Conservation (phyloP, 805 yeast species). For the Myxozyma sirexii region DNA sequence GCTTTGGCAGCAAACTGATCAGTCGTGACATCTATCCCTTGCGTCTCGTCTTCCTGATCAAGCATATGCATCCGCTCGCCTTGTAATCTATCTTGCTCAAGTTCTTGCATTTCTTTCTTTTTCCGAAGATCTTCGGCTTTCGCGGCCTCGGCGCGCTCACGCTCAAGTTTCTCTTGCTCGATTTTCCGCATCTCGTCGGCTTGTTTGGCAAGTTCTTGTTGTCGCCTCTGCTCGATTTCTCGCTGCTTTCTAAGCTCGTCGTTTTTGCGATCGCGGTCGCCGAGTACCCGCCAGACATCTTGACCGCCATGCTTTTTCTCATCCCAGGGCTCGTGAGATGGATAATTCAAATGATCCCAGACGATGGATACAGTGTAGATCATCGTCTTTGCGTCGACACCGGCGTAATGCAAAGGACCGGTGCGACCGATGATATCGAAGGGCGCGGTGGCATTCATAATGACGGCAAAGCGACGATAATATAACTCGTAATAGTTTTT, state of each 20-base stretch:
- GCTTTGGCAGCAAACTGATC: not conserved
- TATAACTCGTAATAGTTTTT: constrained; percentile 12
- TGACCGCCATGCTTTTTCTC: constrained; percentile 21
- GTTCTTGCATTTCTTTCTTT: not conserved
- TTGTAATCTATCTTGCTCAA: not conserved
- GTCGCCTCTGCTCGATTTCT: not conserved
- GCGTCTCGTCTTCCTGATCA: not conserved
- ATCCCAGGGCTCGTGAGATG: constrained; percentile 19
- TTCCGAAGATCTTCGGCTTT: not conserved
- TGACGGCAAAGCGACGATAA: constrained; percentile 18
- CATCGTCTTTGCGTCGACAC: constrained; percentile 17
- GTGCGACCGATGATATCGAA: constrained; percentile 28
- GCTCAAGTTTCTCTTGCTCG: not conserved
- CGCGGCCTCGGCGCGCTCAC: not conserved
- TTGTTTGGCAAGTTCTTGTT: not conserved
- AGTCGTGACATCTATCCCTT: not conserved
- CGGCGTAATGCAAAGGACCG: constrained; percentile 16
- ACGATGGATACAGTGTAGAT: constrained; percentile 22
- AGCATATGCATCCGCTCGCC: not conserved
- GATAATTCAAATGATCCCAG: constrained; percentile 17
- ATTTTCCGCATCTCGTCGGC: not conserved
- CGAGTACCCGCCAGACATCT: not conserved
- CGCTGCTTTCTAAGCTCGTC: not conserved
- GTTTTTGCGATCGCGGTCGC: constrained; percentile 2
- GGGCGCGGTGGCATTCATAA: constrained; percentile 30